Conservation (phyloP, 2,329 filamentous ascomycete genomes). For the Parascedosporium putredinis region DNA sequence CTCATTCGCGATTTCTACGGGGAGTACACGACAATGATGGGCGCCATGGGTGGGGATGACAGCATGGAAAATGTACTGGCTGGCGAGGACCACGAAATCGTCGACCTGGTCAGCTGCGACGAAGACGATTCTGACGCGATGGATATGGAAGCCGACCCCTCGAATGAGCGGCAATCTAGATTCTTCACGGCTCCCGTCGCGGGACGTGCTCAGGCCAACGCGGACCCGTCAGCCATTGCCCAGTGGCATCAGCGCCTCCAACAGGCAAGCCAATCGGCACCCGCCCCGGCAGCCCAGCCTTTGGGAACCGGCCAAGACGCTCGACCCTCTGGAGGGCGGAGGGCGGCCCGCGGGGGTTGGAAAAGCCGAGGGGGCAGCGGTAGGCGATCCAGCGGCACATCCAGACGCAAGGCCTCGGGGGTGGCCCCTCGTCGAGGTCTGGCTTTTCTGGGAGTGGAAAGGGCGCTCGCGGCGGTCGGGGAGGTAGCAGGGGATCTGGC, state of each 20-base stretch:
- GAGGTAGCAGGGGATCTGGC: slow-evolving; percentile 16
- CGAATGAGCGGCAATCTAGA: slow-evolving; percentile 32
- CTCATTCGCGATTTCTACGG: slow-evolving; percentile 40
- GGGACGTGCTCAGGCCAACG: slow-evolving; percentile 24
- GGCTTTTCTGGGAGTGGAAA: slow-evolving; percentile 13
- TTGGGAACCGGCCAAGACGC: slow-evolving; percentile 8
- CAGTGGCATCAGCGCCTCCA: slow-evolving; percentile 18
- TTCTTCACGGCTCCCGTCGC: slow-evolving; percentile 32
- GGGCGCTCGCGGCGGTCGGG: slow-evolving; percentile 14
- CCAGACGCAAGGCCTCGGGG: slow-evolving; percentile 12
- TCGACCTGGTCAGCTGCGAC: slow-evolving; percentile 44
- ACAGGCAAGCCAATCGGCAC: slow-evolving; percentile 6
- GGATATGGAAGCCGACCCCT: slow-evolving; percentile 23
- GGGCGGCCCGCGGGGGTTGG: slow-evolving; percentile 17
- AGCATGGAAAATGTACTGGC: slow-evolving; percentile 9
- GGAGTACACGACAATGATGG: slow-evolving; percentile 41
- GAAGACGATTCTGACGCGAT: slow-evolving; percentile 19
- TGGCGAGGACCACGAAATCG: slow-evolving; percentile 29
- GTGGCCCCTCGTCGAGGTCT: slow-evolving; percentile 13
- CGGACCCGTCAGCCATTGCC: slow-evolving; percentile 17
- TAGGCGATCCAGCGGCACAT: slow-evolving; percentile 20
- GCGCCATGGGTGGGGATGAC: slow-evolving; percentile 14
- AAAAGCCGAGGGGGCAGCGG: slow-evolving; percentile 13
- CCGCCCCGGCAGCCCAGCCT: neutral
- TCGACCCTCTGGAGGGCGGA: slow-evolving; percentile 19